A percentile compares a stretch with the other conserved stretches of the same genome.
These are phyloP conservation scores for Gastrodia elata DNA, from an alignment of 106 monocot species.

Conservation along the genomic window DNA sequence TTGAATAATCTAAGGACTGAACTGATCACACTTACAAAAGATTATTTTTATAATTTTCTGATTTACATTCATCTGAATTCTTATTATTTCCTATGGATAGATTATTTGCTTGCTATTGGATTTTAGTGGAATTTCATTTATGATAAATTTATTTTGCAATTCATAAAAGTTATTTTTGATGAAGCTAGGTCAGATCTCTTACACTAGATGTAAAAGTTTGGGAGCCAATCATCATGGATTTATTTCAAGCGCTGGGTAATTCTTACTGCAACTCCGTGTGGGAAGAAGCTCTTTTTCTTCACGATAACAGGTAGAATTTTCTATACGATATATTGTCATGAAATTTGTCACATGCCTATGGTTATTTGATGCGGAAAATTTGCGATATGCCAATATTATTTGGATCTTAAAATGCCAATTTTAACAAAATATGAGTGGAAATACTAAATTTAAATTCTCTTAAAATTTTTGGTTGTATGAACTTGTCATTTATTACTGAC, in stretches of 20 bases:
- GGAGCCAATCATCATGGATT: slow-evolving; percentile 76
- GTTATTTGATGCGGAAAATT: not conserved
- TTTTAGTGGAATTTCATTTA: not conserved
- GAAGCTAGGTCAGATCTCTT: slow-evolving; percentile 68
- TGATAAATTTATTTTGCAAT: not conserved
- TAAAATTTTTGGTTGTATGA: not conserved
- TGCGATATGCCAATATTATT: too few species aligned
- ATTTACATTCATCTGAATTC: not conserved
- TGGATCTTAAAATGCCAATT: too few species aligned
- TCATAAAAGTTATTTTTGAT: slow-evolving; percentile 2
- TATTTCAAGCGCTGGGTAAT: slow-evolving; percentile 79
- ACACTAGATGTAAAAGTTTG: slow-evolving; percentile 90
- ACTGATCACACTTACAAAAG: too few species aligned
- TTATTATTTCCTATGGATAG: not conserved
- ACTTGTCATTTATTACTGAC: not conserved
- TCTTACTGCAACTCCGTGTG: slow-evolving; percentile 87
- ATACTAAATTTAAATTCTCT: not conserved
- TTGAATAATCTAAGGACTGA: too few species aligned
- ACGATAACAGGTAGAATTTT: slow-evolving; percentile 49
- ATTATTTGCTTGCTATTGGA: not conserved
- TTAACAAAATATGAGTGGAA: not conserved
- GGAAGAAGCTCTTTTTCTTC: slow-evolving; percentile 57
- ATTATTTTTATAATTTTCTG: too few species aligned
- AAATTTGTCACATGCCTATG: slow-evolving; percentile 2
- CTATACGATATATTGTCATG: not conserved